Base-by-base conservation (phyloP, 768 basidiomycete species). In the Grammothele lineata region DNA sequence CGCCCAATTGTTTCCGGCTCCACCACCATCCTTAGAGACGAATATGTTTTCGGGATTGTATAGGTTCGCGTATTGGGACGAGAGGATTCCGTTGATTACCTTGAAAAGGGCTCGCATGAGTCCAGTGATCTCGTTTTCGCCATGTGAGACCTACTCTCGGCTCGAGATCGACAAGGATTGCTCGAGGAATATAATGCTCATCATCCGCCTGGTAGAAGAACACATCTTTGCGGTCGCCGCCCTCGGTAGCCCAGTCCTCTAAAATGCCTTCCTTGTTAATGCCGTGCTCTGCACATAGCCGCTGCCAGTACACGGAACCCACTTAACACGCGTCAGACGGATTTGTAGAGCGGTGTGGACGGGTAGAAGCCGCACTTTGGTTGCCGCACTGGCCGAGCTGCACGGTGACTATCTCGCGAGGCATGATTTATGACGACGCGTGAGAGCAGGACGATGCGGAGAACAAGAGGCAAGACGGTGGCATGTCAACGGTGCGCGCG, bases 171-270 rank as follows among this genome's bases (percentile, higher is more conserved):
- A 98, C 83, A 32, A 99, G 77, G 51, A 99, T 95, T 4, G 96
- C 92, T 43, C 96, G 80, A 2, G 96, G 96, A 50, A 99, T 94
- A 66, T 98, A 99, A 60, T 96, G 94, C 65, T 98, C 96, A 61
- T 99, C 96, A 64, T 99, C 96, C n/a, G 96, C 96, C 66, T 98
- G 95, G 65, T 99, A 98, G 72, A 99, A 99, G 70, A 99, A 99
- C 22, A 96, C 95, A 69, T 99, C 96, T 63, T 98, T 99, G 57
- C 96, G 77, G 68, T 99, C 96, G 8, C 91, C 91, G 17, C 89
- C 90, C 58, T 94, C 92, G 1, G 86, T 89, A 5, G 94, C 93
- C 89, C 92, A 95, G 53, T 98, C 94, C 65, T 98, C 94, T 38
- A 98, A 81, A 48, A 92, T 91, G 23, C 96, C 96, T 57, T 94